Conservation (phyloP, 768 basidiomycete genomes). For the Tylopilus vinaceipallidus region DNA sequence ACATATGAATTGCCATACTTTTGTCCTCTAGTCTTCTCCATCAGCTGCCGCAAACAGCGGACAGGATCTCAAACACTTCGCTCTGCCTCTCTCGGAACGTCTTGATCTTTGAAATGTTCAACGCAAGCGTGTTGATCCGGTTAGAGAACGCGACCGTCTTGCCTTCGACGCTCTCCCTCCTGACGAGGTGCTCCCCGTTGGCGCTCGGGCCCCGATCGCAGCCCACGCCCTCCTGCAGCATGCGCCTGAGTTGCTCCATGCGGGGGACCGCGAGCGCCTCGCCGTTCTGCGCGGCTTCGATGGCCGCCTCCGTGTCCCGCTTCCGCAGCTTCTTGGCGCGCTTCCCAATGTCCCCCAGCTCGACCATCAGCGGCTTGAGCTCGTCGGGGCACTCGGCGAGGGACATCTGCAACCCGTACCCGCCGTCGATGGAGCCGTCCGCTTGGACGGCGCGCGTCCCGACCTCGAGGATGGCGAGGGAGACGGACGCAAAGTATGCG, state of each 20-base stretch:
- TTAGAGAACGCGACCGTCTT: slow-evolving; percentile 72
- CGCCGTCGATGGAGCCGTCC: slow-evolving; percentile 46
- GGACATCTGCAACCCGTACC: slow-evolving; percentile 56
- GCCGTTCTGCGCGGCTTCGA: slow-evolving; percentile 35
- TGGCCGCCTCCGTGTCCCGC: slow-evolving; percentile 54
- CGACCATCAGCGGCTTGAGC: slow-evolving; percentile 68
- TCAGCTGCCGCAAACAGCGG: slow-evolving; percentile 23
- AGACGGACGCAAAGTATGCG: slow-evolving; percentile 78
- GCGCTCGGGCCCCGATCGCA: slow-evolving; percentile 20
- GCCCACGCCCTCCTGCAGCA: slow-evolving; percentile 62
- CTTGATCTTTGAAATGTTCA: slow-evolving; percentile 66
- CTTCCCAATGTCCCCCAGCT: slow-evolving; percentile 55
- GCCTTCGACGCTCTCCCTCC: slow-evolving; percentile 56
- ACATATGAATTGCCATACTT: not conserved
- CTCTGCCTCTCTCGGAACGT: slow-evolving; percentile 73
- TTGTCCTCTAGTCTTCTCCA: not conserved
- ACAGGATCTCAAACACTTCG: slow-evolving; percentile 61
- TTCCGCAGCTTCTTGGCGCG: slow-evolving; percentile 48
- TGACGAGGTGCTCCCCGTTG: slow-evolving; percentile 26
- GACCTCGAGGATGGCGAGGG: slow-evolving; percentile 70
- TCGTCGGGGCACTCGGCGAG: slow-evolving; percentile 58
- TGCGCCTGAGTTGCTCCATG: slow-evolving; percentile 55
- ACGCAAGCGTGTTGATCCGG: slow-evolving; percentile 68
- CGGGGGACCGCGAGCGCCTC: slow-evolving; percentile 40
- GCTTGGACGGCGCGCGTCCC: slow-evolving; percentile 46